phyloP scores from a whole-genome alignment of 805 yeast genomes.

The Candida ficus region DNA sequence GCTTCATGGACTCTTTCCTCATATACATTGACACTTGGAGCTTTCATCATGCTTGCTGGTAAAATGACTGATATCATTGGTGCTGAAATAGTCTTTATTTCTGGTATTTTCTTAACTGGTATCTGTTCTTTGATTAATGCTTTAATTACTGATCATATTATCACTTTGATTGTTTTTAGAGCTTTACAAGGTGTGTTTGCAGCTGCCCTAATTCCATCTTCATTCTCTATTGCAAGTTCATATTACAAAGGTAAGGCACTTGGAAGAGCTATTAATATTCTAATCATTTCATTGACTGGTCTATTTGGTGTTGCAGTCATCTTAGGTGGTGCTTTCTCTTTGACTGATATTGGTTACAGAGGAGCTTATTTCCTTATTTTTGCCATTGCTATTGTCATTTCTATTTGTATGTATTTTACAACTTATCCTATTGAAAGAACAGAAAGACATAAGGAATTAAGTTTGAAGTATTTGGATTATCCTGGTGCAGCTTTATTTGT shows the following conservation, averaged over 20 bases:
- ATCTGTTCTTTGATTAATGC: conserved; percentile 32
- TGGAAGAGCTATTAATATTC: conserved; percentile 24
- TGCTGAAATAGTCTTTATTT: conserved; percentile 27
- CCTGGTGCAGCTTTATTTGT: conserved; percentile 30
- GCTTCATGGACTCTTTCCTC: conserved; percentile 39
- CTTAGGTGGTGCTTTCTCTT: conserved; percentile 41
- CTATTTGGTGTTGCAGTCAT: conserved; percentile 35
- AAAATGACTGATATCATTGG: conserved; percentile 39
- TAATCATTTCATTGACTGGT: conserved; percentile 25
- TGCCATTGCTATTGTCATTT: conserved; percentile 24
- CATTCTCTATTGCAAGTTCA: conserved; percentile 29
- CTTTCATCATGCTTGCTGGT: conserved; percentile 39
- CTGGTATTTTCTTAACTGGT: conserved; percentile 22
- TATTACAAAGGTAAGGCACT: conserved; percentile 26
- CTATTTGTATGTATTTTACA: conserved; percentile 24
- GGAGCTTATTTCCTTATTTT: conserved; percentile 35
- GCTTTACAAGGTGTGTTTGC: conserved; percentile 44
- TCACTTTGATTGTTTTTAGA: conserved; percentile 36
- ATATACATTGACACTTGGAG: conserved; percentile 39
- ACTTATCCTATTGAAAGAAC: conserved; percentile 27
- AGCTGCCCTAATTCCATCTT: conserved; percentile 36
- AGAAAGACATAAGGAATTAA: conserved; percentile 16
- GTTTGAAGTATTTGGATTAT: conserved; percentile 30
- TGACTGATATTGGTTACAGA: conserved; percentile 33
- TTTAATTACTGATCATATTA: conserved; percentile 27